Base-by-base conservation (phyloP, 1,284 basidiomycete species). In the Ustilago trichophora region DNA sequence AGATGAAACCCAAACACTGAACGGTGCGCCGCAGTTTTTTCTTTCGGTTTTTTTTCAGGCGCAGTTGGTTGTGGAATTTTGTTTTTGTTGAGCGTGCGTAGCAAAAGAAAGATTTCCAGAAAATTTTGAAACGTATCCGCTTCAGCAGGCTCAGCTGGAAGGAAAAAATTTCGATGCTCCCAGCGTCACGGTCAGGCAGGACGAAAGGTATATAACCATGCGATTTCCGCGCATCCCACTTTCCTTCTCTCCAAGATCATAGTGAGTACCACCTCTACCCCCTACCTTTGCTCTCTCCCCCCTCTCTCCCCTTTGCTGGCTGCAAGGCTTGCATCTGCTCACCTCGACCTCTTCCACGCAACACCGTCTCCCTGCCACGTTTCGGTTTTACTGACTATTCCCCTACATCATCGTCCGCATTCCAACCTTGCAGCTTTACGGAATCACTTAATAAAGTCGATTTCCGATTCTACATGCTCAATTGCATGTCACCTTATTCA, bases 361-460 rank as follows among this genome's bases (percentile, higher is more conserved):
- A 19, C 27, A 40, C 16, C 15, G 3, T n/a, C 18, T 16, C 10
- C 41, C 11, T 21, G 12, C 31, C 18, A 7, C 32, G 50, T 38
- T 27, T 33, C 53, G 47, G 46, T 46, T 53, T 31, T 31, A 62
- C 59, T 53, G 51, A 52, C 50, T 58, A n/a, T 42, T 38, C 13
- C 27, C 27, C 40, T 26, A 18, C 21, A 19, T n/a, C 27, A 9
- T 27, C n/a, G 25, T 40, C 29, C 31, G 4, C 31, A 41, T 35
- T 26, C n/a, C 31, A 19, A 24, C 33, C 54, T 53, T 32, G 26
- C 71, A 73, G 71, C 74, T 76, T 76, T 74, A 76, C 74, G 72
- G 74, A 76, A 76, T 76, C 74, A 76, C 74, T 76, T 76, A 76
- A 76, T 76, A 76, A 73, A 76, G 74, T 76, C 64, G 74, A 76